These are phyloP conservation scores for Mortierella claussenii DNA, from an alignment of 192 early-diverging fungal species.

Conservation along the genomic window DNA sequence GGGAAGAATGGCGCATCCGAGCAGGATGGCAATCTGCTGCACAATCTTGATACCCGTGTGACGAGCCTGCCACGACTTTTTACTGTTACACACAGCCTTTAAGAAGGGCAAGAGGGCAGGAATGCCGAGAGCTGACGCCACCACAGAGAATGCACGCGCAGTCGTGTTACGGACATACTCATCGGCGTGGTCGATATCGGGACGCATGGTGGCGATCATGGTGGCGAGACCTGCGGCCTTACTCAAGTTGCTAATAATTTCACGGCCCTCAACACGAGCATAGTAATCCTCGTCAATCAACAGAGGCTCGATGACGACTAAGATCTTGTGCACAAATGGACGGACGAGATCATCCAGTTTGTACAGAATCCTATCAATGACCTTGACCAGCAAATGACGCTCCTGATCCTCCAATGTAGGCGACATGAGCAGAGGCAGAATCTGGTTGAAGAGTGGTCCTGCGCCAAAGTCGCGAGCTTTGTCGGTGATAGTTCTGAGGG, in stretches of 20 bases:
- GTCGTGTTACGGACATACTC: constrained; percentile 99
- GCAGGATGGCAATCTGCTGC: constrained; percentile 94
- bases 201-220: constrained; percentile 99
- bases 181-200: constrained; percentile 97
- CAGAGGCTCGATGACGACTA: constrained; percentile 98
- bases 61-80: constrained; percentile 98
- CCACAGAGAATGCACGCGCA: constrained; percentile 96
- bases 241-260: constrained; percentile 96
- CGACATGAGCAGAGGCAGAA: constrained; percentile 95
- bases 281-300: constrained; percentile 98
- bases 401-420: constrained; percentile 98
- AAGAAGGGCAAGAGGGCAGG: constrained; percentile 95
- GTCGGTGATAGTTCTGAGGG: constrained; percentile 95
- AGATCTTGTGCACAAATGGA: constrained; percentile 97
- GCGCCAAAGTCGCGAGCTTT: constrained; percentile 96
- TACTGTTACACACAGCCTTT: constrained; percentile 93
- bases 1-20: constrained; percentile 94
- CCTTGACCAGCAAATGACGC: constrained; percentile 97
- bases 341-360: constrained; percentile 96
- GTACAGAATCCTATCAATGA: constrained; percentile 96
- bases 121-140: constrained; percentile 96
- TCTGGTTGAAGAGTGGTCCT: constrained; percentile 95
- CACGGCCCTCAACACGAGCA: constrained; percentile 95
- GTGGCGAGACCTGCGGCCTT: constrained; percentile 97
- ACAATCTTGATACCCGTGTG: constrained; percentile 99